Evolutionary conservation across 768 basidiomycete genomes (phyloP), one percentile per base, ranked within the genome.

Genomic region (Suillus subluteus): DNA sequence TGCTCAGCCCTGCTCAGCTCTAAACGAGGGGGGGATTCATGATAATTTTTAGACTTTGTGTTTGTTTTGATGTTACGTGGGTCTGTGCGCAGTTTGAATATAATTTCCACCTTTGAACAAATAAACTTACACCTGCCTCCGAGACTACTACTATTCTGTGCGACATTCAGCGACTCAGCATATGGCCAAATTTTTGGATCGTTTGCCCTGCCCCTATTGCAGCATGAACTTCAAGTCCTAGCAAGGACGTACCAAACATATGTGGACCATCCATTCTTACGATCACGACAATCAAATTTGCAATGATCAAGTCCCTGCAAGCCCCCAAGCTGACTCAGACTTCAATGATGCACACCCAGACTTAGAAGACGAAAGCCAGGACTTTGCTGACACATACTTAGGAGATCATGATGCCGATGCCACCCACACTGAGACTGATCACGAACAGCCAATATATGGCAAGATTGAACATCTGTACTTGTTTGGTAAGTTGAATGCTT

Each of bases 191-290:
- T 61, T 61, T 61, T 40, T 61, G 37, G 43, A n/a, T 43, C 58
- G 18, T 38, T 43, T 61, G 58, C 37, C 13, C 26, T 61, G 58
- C 58, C 58, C 58, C 23, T 37, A 43, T 23, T 61, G 58, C 26
- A 13, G 13, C 15, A 38, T 38, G 58, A 41, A 37, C 21, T 61
- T 61, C 58, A 61, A 38, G 23, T 61, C 58, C 43, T 38, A 61
- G 58, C 58, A 21, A 38, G 58, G 58, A 37, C 38, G 58, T 43
- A 61, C 58, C 21, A 61, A 61, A 41, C 58, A 61, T 43, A 61
- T 61, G 16, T 7, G 58, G 43, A 61, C 58, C 13, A 38, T 32
- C 9, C 58, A 61, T 38, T n/a, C 44, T 46, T 46, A 46, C 3
- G 21, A 46, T 46, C 44, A 46, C 21, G 4, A 46, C 21, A 3